Conservation (phyloP, 208 protist genomes). For the Leishmania turanica region DNA sequence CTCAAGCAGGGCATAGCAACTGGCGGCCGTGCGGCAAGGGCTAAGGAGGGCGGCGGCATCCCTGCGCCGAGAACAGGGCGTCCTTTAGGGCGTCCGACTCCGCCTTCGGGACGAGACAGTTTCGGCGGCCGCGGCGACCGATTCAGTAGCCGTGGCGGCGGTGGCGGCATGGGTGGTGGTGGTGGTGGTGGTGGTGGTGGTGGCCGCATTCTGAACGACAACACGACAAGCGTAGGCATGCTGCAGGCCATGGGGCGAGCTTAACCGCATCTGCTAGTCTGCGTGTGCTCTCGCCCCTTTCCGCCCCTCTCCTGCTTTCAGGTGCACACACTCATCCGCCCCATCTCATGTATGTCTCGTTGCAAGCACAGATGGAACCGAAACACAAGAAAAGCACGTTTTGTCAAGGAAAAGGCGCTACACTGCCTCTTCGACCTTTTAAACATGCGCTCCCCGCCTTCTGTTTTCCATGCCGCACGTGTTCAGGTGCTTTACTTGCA, state of each 20-base stretch:
- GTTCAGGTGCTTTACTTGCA: not conserved
- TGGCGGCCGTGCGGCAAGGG: constrained; percentile 37
- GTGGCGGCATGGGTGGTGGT: constrained; percentile 27
- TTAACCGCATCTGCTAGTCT: constrained; percentile 19
- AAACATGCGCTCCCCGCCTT: not conserved
- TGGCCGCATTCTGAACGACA: constrained; percentile 75
- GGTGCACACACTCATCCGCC: not conserved
- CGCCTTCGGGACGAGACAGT: constrained; percentile 6
- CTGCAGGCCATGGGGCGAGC: constrained; percentile 81
- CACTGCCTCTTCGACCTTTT: not conserved
- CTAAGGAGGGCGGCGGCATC: constrained; percentile 20
- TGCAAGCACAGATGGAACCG: not conserved
- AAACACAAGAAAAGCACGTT: not conserved
- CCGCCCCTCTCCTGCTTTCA: constrained; percentile 7
- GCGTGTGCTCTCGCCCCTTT: not conserved
- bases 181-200: constrained; percentile 32
- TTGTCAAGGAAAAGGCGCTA: not conserved
- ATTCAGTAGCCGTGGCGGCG: constrained; percentile 32
- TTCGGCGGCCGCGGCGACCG: constrained; percentile 30
- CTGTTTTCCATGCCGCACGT: not conserved
- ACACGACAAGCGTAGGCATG: constrained; percentile 87
- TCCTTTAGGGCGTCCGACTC: not conserved
- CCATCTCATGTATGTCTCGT: not conserved
- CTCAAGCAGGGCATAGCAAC: constrained; percentile 55
- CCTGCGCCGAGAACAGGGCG: constrained; percentile 11